These are phyloP conservation scores for Boletus edulis DNA, from an alignment of 768 basidiomycete genomes.

Conservation along the genomic window DNA sequence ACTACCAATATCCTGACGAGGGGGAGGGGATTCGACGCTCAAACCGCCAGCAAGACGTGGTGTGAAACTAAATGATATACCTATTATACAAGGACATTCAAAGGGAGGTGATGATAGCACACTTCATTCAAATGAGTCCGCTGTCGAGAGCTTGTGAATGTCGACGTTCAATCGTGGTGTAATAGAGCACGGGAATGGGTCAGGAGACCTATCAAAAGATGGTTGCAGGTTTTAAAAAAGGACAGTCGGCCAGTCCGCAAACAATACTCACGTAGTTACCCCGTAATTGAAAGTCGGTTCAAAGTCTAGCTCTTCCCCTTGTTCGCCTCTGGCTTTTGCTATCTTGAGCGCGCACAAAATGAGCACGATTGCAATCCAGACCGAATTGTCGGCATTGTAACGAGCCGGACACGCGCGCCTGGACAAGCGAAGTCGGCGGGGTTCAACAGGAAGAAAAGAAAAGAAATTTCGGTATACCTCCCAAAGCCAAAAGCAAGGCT, in stretches of 20 bases:
- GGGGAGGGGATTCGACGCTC: no score
- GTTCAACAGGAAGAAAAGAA: not conserved
- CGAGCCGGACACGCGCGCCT: slow-evolving; percentile 33
- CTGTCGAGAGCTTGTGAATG: not conserved
- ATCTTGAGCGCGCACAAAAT: slow-evolving; percentile 28
- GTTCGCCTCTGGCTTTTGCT: slow-evolving; percentile 18
- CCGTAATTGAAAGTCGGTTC: slow-evolving; percentile 13
- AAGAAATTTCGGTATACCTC: slow-evolving; percentile 7
- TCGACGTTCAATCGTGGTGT: slow-evolving; percentile 1
- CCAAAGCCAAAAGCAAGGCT: slow-evolving; percentile 23
- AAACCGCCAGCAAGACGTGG: no score
- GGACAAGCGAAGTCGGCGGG: not conserved
- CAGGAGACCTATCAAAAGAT: slow-evolving; percentile 5
- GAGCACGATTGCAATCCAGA: slow-evolving; percentile 31
- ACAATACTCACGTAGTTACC: slow-evolving; percentile 6
- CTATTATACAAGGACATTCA: no score
- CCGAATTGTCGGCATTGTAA: slow-evolving; percentile 25
- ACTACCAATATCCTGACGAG: no score
- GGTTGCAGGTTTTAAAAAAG: not conserved
- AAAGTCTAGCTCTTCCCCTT: slow-evolving; percentile 26
- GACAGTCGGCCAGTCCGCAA: not conserved
- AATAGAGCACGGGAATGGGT: slow-evolving; percentile 14
- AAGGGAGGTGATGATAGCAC: no score
- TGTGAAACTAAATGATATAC: no score
- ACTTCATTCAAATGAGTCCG: not conserved